Conservation (phyloP, 768 basidiomycete species). For the Pleurotus ostreatus region DNA sequence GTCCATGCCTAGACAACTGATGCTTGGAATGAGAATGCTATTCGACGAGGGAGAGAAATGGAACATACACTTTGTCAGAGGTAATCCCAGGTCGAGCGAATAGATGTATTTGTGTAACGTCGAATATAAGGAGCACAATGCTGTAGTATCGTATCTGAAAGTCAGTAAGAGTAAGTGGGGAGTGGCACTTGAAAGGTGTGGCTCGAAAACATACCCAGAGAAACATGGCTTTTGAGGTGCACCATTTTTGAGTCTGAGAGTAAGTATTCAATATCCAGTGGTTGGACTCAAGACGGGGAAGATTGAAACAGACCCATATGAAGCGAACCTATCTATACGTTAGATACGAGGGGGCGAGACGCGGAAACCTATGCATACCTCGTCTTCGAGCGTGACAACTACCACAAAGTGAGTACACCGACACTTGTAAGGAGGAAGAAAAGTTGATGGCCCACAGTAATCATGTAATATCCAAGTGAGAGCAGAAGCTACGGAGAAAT, state of each 20-base stretch:
- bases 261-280: neutral
- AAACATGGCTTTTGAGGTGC: conserved; percentile 35
- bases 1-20: conserved; percentile 41
- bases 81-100: conserved; percentile 35
- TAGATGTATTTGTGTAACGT: conserved; percentile 40
- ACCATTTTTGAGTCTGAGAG: conserved; percentile 28
- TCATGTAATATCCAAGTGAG: conserved; percentile 36
- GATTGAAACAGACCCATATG: conserved; percentile 30
- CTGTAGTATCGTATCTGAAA: conserved; percentile 45
- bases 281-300: neutral
- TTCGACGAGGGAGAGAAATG: neutral
- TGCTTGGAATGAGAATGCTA: neutral
- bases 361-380: conserved; percentile 12
- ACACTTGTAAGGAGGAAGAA: neutral
- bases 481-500: conserved; percentile 20
- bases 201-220: conserved; percentile 28
- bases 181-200: neutral
- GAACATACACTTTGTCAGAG: conserved; percentile 29
- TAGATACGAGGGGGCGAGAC: neutral
- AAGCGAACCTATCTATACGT: conserved; percentile 23
- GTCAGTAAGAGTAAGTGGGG: neutral
- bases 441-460: conserved; percentile 21
- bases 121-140: conserved; percentile 37
- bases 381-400: conserved; percentile 29
- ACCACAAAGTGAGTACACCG: neutral